These are phyloP conservation scores for Umbilicaria muhlenbergii DNA, from an alignment of 495 filamentous ascomycete genomes.

Conservation along the genomic window DNA sequence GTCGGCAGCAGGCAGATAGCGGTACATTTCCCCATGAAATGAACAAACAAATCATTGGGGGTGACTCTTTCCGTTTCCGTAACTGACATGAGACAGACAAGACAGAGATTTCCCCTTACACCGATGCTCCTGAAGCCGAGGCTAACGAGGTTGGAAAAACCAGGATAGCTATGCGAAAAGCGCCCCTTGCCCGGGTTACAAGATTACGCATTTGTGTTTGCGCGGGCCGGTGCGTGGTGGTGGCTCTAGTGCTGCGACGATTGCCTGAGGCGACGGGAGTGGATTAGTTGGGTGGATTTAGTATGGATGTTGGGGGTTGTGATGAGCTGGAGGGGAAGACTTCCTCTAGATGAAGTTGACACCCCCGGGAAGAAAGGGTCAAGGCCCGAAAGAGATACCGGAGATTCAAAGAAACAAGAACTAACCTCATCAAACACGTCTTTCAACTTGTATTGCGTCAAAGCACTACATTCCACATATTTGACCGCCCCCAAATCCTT, in stretches of 20 bases:
- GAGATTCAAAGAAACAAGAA: background rate
- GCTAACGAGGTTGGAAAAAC: no score
- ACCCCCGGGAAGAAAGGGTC: background rate
- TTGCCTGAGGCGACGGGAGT: conserved; percentile 39
- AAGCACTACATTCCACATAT: conserved; percentile 94
- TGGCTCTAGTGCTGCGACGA: conserved; percentile 81
- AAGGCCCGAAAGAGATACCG: background rate
- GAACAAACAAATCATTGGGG: no score
- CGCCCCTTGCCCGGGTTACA: background rate
- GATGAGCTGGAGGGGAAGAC: background rate
- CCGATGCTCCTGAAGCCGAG: no score
- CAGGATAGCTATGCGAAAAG: no score
- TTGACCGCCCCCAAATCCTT: conserved; percentile 93
- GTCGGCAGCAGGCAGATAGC: no score
- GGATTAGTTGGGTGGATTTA: conserved; percentile 4
- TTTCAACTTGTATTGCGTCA: conserved; percentile 97
- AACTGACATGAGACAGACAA: no score
- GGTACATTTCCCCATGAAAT: no score
- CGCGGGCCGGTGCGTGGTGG: conserved; percentile 51
- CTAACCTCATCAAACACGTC: conserved; percentile 98
- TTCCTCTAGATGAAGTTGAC: conserved; percentile 4
- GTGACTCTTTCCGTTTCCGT: no score
- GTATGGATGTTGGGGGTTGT: background rate
- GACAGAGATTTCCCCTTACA: no score
- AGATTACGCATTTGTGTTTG: background rate